Base-by-base conservation (phyloP, 176 grass and related monocot genomes). In the Aechmea fasciata region DNA sequence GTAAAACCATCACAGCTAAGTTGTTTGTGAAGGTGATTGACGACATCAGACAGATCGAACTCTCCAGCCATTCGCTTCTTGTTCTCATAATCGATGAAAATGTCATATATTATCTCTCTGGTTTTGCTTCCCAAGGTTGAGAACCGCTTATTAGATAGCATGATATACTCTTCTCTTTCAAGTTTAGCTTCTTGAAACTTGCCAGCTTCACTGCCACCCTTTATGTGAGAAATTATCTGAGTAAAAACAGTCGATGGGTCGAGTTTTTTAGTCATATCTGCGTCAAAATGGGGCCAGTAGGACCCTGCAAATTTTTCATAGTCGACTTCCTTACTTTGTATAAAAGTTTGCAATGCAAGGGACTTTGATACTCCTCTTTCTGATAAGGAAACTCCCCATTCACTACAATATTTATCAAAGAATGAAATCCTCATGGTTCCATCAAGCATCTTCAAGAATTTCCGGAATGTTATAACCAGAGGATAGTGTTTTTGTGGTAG, bases 191-290 rank as follows among this genome's bases (percentile, higher is more conserved):
- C 47, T 47, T 13, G 55, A n/a, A 29, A 51, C 50, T 10, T 71
- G 33, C 51, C 51, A 14, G 51, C 29, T 50, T 63, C 25, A 66
- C 75, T 75, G 69, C 81, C 76, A 10, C 83, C 85, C 50, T 96
- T 96, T 66, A 96, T 91, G 69, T 96, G 85, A 69, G 88, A 96
- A 75, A 88, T 88, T 78, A 96, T 96, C 79, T 96, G 83, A 1
- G 88, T 91, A n/a, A 84, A 96, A 5, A 91, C 88, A 77, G 78
- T 96, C 13, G 88, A 88, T 23, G 85, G 63, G 47, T 96, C 88
- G 15, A 96, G 75, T 64, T 77, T 88, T 64, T 82, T 96, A 0
- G 78, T 96, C 18, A 96, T 28, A 26, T 91, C 71, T 33, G 66
- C 11, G 50, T 87, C 86, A 59, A 96, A 96, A 79, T 54, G 88